Evolutionary conservation across 192 early-diverging fungal genomes (phyloP).

Genomic region (Gigaspora rosea): DNA sequence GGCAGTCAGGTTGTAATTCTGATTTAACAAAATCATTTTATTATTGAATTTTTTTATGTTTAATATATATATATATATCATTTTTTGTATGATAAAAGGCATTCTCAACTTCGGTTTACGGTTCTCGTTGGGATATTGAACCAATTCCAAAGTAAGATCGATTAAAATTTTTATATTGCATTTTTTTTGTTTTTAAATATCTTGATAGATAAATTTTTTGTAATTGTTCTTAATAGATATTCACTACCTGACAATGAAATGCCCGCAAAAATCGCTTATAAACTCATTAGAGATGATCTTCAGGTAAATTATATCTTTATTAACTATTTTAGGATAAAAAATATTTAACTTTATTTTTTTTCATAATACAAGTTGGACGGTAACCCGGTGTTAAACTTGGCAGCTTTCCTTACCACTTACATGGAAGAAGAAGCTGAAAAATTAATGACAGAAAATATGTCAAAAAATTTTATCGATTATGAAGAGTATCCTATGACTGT

Average conservation of each 20-base stretch:
- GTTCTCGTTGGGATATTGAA: conserved; percentile 9
- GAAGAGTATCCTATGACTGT: conserved; percentile 48
- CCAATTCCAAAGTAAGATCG: conserved; percentile 10
- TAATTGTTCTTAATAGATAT: background rate
- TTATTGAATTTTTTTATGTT: too few species aligned
- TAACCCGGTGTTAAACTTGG: conserved; percentile 75
- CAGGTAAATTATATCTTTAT: too few species aligned
- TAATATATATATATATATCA: too few species aligned
- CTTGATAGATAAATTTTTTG: background rate
- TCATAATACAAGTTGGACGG: conserved; percentile 65
- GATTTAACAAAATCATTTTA: too few species aligned
- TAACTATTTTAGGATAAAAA: too few species aligned
- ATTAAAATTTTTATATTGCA: too few species aligned
- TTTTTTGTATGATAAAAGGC: too few species aligned
- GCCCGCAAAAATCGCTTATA: conserved; percentile 17
- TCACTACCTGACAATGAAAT: conserved; percentile 12
- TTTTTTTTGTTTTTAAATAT: background rate
- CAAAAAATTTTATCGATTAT: conserved; percentile 70
- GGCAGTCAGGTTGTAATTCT: too few species aligned
- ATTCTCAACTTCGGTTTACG: conserved; percentile 10
- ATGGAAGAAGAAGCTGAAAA: conserved; percentile 84
- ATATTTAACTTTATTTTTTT: background rate
- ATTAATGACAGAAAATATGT: conserved; percentile 73
- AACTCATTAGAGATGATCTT: conserved; percentile 17
- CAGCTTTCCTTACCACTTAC: conserved; percentile 75